phyloP scores from a whole-genome alignment of 2,329 filamentous ascomycete genomes.

The Verticillium zaregamsianum region DNA sequence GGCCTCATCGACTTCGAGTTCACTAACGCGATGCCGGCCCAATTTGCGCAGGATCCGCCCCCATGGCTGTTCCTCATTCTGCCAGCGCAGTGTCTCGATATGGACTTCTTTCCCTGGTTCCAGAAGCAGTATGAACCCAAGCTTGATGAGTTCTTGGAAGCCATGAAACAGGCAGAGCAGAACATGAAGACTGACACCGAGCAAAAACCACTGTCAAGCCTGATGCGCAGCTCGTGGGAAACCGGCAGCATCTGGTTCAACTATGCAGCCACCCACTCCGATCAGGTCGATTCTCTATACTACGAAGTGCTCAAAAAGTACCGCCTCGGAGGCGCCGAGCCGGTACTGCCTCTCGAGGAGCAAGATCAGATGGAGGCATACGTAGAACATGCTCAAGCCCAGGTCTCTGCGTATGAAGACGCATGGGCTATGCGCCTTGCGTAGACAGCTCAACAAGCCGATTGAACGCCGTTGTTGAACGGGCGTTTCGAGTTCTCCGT shows the following conservation, averaged over 20 bases:
- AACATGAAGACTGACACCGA: background rate
- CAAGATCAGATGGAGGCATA: background rate
- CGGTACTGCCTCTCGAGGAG: background rate
- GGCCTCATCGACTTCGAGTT: constrained; percentile 36
- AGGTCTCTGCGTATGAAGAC: background rate
- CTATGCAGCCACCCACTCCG: constrained; percentile 15
- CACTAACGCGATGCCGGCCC: constrained; percentile 33
- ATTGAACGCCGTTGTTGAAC: background rate
- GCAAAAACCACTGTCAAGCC: constrained; percentile 11
- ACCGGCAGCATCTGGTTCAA: constrained; percentile 31
- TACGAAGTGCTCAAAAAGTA: background rate
- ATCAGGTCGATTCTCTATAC: background rate
- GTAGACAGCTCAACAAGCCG: background rate
- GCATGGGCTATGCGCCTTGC: background rate
- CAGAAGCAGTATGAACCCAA: constrained; percentile 22
- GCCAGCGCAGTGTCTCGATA: background rate
- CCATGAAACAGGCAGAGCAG: constrained; percentile 20
- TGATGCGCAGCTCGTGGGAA: constrained; percentile 31
- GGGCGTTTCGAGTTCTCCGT: background rate
- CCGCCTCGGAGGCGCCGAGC: background rate
- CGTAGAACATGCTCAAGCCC: background rate
- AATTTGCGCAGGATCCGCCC: constrained; percentile 31
- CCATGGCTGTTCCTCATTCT: constrained; percentile 35
- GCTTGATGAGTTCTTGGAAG: constrained; percentile 31
- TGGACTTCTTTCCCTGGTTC: constrained; percentile 14